Evolutionary conservation across 164 flowering plant genomes (phyloP).

Genomic region (Macadamia tetraphylla): DNA sequence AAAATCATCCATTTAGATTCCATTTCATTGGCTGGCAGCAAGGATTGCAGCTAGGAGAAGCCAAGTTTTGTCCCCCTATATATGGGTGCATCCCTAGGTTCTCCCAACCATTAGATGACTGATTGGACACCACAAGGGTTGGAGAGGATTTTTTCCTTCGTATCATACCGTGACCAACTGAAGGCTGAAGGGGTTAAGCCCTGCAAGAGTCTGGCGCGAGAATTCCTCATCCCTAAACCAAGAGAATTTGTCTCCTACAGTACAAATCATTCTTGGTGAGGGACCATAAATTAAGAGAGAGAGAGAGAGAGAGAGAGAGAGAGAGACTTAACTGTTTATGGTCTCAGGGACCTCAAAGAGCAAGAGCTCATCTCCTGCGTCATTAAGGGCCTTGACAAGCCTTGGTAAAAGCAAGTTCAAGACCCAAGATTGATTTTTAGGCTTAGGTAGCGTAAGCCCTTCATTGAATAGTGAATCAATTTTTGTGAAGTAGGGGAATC

Average conservation of each 20-base stretch:
- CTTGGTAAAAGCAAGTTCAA: slow-evolving; percentile 14
- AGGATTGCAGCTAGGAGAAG: too few relatives aligned
- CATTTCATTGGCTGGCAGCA: too few relatives aligned
- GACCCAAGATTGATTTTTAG: slow-evolving; percentile 1
- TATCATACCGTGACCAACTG: slow-evolving; percentile 30
- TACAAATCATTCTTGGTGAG: neutral
- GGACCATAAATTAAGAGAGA: neutral
- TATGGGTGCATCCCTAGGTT: too few relatives aligned
- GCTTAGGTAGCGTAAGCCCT: slow-evolving; percentile 17
- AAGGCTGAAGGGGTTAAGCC: slow-evolving; percentile 32
- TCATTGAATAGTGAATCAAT: slow-evolving; percentile 30
- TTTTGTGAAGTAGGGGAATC: slow-evolving; percentile 30
- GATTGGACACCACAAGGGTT: too few relatives aligned
- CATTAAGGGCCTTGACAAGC: slow-evolving; percentile 13
- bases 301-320: slow-evolving; percentile 1
- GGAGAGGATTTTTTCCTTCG: too few relatives aligned
- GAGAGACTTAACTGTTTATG: slow-evolving; percentile 7
- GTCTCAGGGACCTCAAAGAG: slow-evolving; percentile 34
- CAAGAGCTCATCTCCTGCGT: slow-evolving; percentile 14
- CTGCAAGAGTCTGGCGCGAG: slow-evolving; percentile 36
- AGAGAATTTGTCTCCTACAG: slow-evolving; percentile 34
- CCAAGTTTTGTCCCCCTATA: too few relatives aligned
- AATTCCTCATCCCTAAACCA: slow-evolving; percentile 44
- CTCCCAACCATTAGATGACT: too few relatives aligned
- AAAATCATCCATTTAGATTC: too few relatives aligned